Percentiles rank a stretch among this genome's conserved stretches.
Conservation (phyloP, 1,284 basidiomycete species). For the Vanrija sp. region DNA sequence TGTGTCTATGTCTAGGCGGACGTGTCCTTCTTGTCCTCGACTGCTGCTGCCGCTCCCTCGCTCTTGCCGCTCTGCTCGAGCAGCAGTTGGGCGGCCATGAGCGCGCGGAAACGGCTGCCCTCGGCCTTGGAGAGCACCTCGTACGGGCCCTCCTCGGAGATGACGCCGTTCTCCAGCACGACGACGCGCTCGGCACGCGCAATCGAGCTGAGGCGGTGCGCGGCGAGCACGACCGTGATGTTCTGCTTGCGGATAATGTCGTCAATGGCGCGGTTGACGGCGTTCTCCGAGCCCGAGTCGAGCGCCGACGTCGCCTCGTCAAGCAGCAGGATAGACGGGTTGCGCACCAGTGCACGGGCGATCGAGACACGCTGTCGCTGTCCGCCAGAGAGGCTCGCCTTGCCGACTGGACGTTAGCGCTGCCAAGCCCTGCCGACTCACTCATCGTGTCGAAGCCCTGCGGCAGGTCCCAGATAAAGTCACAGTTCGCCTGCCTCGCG, state of each 20-base stretch:
- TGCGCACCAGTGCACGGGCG: constrained; percentile 51
- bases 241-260: constrained; percentile 70
- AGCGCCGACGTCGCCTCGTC: constrained; percentile 61
- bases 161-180: constrained; percentile 77
- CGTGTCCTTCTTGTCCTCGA: too few species aligned
- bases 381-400: constrained; percentile 50
- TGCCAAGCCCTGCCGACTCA: constrained; percentile 45
- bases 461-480: constrained; percentile 89
- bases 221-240: constrained; percentile 84
- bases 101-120: constrained; percentile 69
- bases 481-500: constrained; percentile 86
- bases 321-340: constrained; percentile 52
- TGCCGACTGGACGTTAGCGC: constrained; percentile 33
- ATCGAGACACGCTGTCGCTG: constrained; percentile 54
- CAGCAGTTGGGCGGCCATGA: constrained; percentile 79
- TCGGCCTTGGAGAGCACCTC: constrained; percentile 63
- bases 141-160: constrained; percentile 80
- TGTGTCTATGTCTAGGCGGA: too few species aligned
- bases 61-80: constrained; percentile 25
- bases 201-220: constrained; percentile 79
- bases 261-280: constrained; percentile 81
- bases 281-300: constrained; percentile 82
- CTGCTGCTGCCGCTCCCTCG: too few species aligned
- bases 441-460: constrained; percentile 73
- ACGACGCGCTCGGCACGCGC: constrained; percentile 78